Evolutionary conservation across 768 basidiomycete species (phyloP), one percentile per base, ranked within the genome.

Genomic region (Termitomyces sp.): DNA sequence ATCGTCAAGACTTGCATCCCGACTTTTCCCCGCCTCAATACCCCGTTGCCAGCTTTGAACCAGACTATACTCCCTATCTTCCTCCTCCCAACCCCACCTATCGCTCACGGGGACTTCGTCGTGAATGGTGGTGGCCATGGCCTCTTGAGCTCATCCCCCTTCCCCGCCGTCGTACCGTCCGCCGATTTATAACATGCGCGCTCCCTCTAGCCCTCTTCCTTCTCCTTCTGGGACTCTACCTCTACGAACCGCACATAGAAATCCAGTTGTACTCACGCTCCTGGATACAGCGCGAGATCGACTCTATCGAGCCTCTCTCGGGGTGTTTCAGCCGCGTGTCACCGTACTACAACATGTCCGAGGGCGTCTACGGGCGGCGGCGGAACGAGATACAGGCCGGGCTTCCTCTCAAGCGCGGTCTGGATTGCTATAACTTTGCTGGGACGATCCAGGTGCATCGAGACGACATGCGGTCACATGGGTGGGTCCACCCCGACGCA

Each of bases 401-500:
- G 17, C 78, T 93, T 65, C 78, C 86, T 3, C 79, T 98, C 79
- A 81, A 83, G 56, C 79, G 91, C 63, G 91, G 91, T 42, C 79
- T 92, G 79, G 91, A 94, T 71, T 98, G 96, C 74, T 98, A 96
- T 70, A 87, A 94, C 70, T 96, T 95, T 73, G 91, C 95, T 3
- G 88, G 88, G 14, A 94, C 93, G 15, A 83, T 98, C 29, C 85
- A 83, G 56, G 59, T 58, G 46, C 64, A 65, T 58, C 43, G 49
- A 47, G 64, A 65, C 32, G 62, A 61, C 48, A 55, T 54, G 45
- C 60, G 71, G 11, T 60, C 62, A 46, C 58, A 56, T 6, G 51
- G 62, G 59, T 61, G 63, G 53, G 51, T 76, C 1, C 69, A 74
- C 17, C 70, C 76, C 17, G 80, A 81, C 14, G 76, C 79, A 20